Percentiles rank a stretch among this genome's conserved stretches.
phyloP scores from a whole-genome alignment of 805 yeast species.

The Starmerella davenportii region DNA sequence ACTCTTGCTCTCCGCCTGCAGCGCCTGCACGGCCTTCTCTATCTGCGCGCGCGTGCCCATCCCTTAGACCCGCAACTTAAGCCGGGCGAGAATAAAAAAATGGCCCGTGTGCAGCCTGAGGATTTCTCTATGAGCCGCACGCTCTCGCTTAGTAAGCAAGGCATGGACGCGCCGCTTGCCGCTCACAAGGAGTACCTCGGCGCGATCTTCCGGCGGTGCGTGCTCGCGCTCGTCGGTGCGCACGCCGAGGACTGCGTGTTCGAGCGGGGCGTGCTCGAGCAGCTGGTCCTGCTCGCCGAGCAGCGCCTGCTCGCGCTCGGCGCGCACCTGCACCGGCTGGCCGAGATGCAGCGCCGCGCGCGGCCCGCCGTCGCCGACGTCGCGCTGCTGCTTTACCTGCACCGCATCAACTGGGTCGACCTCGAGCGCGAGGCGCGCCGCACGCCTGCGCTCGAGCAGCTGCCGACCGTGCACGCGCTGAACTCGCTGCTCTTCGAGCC shows the following conservation, averaged over 20 bases:
- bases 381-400: constrained; percentile 19
- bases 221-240: constrained; percentile 16
- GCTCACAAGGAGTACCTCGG: constrained; percentile 15
- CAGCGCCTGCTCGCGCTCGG: constrained; percentile 17
- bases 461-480: constrained; percentile 14
- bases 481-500: constrained; percentile 18
- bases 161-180: neutral
- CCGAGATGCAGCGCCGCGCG: constrained; percentile 22
- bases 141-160: too few species aligned
- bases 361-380: constrained; percentile 23
- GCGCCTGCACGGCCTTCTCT: constrained; percentile 6
- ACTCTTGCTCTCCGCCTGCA: constrained; percentile 9
- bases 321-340: constrained; percentile 16
- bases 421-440: constrained; percentile 18
- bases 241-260: constrained; percentile 8
- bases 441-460: constrained; percentile 12
- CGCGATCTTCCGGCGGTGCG: constrained; percentile 17
- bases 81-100: too few species aligned
- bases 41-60: neutral
- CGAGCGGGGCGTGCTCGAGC: constrained; percentile 18
- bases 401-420: constrained; percentile 19
- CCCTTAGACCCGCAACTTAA: too few species aligned
- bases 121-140: too few species aligned
- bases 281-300: constrained; percentile 22
- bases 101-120: too few species aligned